Evolutionary conservation across 2,329 filamentous ascomycete genomes (phyloP), one percentile per base, ranked within the genome.

Genomic region (Penicillium sp.): DNA sequence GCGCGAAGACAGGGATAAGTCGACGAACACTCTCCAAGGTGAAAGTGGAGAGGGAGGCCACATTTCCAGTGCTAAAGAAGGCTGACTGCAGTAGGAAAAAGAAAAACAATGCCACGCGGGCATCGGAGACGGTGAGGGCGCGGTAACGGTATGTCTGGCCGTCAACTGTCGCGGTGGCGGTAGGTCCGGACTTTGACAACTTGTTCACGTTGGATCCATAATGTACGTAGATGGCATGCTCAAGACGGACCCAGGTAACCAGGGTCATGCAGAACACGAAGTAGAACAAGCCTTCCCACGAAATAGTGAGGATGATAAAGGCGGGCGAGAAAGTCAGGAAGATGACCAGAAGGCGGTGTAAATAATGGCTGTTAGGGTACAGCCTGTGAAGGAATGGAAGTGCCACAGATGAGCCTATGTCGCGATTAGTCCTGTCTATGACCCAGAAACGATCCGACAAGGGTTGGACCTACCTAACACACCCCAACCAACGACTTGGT

Each of bases 221-320:
- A 51, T 76, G 66, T 7, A 75, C 71, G 69, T 89, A 87, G 49
- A 93, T 85, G 54, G 85, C 86, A 71, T 96, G 90, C 74, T 99
- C 95, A 1, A 99, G 82, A n/a, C 88, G 87, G 33, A 97, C 91
- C 95, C 95, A 99, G 54, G 88, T 87, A 51, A 96, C 82, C 5
- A 99, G 79, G 23, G 88, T 90, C 53, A 89, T 80, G 69, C 88
- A 92, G 75, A 97, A 99, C 11, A 89, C 87, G 58, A 97, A 86
- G 75, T 98, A 99, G 75, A 99, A 99, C 2, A 99, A 82, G 0
- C 93, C 93, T 75, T 99, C 95, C 77, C 96, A 99, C 0, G 93
- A 97, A 66, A 98, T 97, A 8, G 93, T 96, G 50, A 99, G 85
- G 68, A 99, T 93, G 70, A 99, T 89, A 75, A 98, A 99, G 1